A percentile compares a stretch with the other conserved stretches of the same genome.
These are phyloP conservation scores for Magnolia officinalis DNA, from an alignment of 164 flowering plant species.

Conservation along the genomic window DNA sequence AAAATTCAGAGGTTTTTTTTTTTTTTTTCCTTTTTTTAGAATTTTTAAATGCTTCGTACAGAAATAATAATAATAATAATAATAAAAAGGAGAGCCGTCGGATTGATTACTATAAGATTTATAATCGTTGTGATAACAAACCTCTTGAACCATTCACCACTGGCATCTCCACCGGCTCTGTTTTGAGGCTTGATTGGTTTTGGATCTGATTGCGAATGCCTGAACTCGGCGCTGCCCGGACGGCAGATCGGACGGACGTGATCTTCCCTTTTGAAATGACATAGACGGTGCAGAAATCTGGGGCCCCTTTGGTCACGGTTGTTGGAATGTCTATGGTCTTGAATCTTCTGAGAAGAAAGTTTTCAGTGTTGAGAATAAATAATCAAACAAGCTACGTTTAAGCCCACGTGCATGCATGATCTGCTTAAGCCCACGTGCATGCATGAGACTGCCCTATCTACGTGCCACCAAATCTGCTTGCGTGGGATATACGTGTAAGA, in stretches of 20 bases:
- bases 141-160: neutral
- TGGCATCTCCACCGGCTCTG: neutral
- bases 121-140: neutral
- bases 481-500: no score
- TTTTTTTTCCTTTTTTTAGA: no score
- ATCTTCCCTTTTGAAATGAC: conserved; percentile 67
- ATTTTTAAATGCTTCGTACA: no score
- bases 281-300: conserved; percentile 74
- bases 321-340: conserved; percentile 39
- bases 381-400: no score
- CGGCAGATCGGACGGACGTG: conserved; percentile 41
- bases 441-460: no score
- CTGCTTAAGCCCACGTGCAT: neutral
- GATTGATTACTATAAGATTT: no score
- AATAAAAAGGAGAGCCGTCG: no score
- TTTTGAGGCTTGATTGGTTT: neutral
- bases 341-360: conserved; percentile 36
- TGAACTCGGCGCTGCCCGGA: conserved; percentile 43
- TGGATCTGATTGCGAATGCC: conserved; percentile 22
- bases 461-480: no score
- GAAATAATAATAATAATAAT: no score
- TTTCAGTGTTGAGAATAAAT: no score
- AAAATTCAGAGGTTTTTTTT: no score
- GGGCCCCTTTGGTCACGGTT: conserved; percentile 50
- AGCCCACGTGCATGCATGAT: neutral